Base-by-base conservation (phyloP, 148 eudicot species). In the Polygonum maritimum region DNA sequence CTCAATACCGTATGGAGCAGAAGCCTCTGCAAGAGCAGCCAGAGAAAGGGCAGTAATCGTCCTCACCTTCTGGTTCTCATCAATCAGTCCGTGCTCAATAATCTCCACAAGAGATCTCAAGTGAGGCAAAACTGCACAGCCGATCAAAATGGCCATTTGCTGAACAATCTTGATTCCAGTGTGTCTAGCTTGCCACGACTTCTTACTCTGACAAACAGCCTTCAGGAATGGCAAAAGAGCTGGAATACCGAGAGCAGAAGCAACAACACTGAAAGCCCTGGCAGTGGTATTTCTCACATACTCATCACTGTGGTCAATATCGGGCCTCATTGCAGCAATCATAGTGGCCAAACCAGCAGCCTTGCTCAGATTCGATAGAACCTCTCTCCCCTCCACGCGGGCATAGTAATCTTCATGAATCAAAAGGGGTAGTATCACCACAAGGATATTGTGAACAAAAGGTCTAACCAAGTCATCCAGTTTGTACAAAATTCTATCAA, bases 251-350 rank as follows among this genome's bases (percentile, higher is more conserved):
- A 94, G 88, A 63, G 98, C 98, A 57, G 98, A 94, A 49, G 98
- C 98, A 58, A 94, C 98, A 41, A 94, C 98, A 84, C 97, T 94
- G 57, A 94, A 94, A 78, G 98, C 98, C 78, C 98, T 87, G n/a
- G 98, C 98, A 49, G 98, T 94, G 69, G 98, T 94, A 79, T 94
- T 94, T 70, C 98, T 87, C 57, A 94, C 98, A 77, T 94, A 94
- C 76, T 94, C 98, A 74, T 94, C 98, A 79, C 92, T 94, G 74
- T 94, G 90, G 80, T 94, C 98, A 69, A 94, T 94, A 85, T 94
- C 98, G 0, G 98, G 98, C 58, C 98, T 95, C 98, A 94, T 94
- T 49, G 98, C 97, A 85, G 98, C 98, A 84, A 94, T 94, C 98
- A 94, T 94, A 73, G 98, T 94, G 36, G 98, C 97, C 84, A 94